Conservation (phyloP, 176 grass and related monocot genomes). For the Avena insularis region DNA sequence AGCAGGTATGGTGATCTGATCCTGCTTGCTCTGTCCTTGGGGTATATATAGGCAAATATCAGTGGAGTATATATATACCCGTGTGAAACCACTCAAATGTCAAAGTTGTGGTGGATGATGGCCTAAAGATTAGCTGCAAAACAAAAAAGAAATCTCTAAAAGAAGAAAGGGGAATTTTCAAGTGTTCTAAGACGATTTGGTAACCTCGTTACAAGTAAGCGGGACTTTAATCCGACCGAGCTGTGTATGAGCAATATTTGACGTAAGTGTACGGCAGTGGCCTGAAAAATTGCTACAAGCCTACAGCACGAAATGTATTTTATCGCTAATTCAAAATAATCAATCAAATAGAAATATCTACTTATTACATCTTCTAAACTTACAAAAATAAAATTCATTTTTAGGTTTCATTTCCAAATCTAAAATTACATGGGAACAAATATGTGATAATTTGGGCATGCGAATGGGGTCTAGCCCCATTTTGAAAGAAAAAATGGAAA, state of each 20-base stretch:
- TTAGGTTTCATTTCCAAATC: too few species aligned
- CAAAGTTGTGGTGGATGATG: neutral
- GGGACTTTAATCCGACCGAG: too few species aligned
- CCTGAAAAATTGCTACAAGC: neutral
- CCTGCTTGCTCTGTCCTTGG: slow-evolving; percentile 9
- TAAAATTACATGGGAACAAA: too few species aligned
- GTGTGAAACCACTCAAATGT: slow-evolving; percentile 43
- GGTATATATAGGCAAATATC: slow-evolving; percentile 23
- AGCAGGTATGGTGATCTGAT: slow-evolving; percentile 32
- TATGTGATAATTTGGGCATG: too few species aligned
- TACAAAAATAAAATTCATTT: too few species aligned
- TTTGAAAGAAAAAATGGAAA: too few species aligned
- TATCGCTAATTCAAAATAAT: too few species aligned
- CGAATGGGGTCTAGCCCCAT: too few species aligned
- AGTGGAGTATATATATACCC: slow-evolving; percentile 18
- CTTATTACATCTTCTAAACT: too few species aligned
- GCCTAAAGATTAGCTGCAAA: neutral
- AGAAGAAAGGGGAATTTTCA: neutral
- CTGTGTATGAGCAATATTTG: neutral
- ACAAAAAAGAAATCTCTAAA: neutral
- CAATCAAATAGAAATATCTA: too few species aligned
- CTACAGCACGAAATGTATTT: too few species aligned
- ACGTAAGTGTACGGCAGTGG: neutral
- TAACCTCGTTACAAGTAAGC: too few species aligned
- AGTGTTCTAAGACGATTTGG: neutral